Conservation (phyloP, 352 stramenopile species). For the Phytophthora litchii region DNA sequence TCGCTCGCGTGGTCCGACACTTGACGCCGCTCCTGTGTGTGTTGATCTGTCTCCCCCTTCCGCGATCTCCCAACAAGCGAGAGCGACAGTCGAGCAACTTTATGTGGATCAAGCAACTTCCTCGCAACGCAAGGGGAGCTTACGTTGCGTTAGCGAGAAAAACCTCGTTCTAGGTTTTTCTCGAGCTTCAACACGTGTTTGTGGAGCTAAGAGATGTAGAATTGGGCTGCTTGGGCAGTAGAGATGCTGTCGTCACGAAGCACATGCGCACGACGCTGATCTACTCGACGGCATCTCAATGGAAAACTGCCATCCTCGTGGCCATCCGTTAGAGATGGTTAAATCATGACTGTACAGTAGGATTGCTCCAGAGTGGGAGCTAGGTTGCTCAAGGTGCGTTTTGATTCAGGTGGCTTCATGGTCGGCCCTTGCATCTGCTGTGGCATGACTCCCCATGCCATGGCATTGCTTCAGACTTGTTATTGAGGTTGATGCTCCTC, state of each 20-base stretch:
- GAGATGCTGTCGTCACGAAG: not conserved
- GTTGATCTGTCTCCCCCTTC: conserved; percentile 33
- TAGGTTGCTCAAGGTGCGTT: not conserved
- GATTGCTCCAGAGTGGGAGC: conserved; percentile 10
- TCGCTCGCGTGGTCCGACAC: conserved; percentile 37
- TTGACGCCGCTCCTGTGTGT: conserved; percentile 29
- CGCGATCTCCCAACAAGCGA: conserved; percentile 24
- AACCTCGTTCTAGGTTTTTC: conserved; percentile 27
- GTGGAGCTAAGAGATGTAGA: conserved; percentile 11
- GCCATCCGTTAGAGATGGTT: not conserved
- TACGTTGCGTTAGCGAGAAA: conserved; percentile 20
- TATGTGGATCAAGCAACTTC: conserved; percentile 13
- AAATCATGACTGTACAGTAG: not conserved
- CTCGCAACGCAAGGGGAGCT: not conserved
- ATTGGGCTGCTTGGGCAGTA: too few species aligned
- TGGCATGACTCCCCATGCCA: too few species aligned
- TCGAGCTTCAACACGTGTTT: conserved; percentile 29
- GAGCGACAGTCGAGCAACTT: too few species aligned
- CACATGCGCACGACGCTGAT: not conserved
- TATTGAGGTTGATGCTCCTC: not conserved
- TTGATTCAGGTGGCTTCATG: not conserved
- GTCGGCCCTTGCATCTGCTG: not conserved
- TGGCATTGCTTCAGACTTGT: too few species aligned
- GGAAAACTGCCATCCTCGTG: too few species aligned
- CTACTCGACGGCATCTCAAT: not conserved